These are phyloP conservation scores for Thymus quinquecostatus DNA, from an alignment of 257 asterid genomes.

Conservation along the genomic window DNA sequence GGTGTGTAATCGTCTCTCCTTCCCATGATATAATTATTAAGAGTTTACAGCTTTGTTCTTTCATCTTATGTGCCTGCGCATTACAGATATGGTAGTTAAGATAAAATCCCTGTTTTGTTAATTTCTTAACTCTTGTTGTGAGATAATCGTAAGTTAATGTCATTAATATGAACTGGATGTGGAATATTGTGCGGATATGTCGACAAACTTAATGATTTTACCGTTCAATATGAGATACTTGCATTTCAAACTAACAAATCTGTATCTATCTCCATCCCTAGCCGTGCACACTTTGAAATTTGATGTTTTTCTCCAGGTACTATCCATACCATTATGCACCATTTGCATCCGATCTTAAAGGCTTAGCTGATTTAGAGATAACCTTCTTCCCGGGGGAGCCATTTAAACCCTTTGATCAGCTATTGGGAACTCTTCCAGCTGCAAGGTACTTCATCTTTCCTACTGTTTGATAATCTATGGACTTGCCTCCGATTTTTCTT, in stretches of 20 bases:
- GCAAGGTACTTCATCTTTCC: constrained; percentile 64
- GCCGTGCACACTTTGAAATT: constrained; percentile 19
- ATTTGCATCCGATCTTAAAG: constrained; percentile 93
- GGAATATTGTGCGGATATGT: constrained; percentile 16
- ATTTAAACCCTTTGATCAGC: constrained; percentile 97
- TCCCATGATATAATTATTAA: neutral
- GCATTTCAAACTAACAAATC: constrained; percentile 19
- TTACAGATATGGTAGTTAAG: constrained; percentile 10
- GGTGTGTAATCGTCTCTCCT: constrained; percentile 56
- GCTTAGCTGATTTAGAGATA: constrained; percentile 77
- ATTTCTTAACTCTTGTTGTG: neutral
- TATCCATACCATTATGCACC: constrained; percentile 99
- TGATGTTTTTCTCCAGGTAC: constrained; percentile 63
- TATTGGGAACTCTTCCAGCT: constrained; percentile 94
- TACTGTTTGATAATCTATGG: constrained; percentile 20
- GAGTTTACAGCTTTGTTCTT: constrained; percentile 14
- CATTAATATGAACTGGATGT: constrained; percentile 20
- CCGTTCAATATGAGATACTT: constrained; percentile 9
- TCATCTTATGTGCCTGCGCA: constrained; percentile 17
- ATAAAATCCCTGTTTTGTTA: neutral
- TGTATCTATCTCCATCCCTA: neutral
- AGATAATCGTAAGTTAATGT: constrained; percentile 22
- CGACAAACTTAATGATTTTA: constrained; percentile 7
- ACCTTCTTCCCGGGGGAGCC: constrained; percentile 89
- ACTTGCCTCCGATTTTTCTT: constrained; percentile 24